Evolutionary conservation across 495 filamentous ascomycete genomes (phyloP).

Genomic region (Lophium mytilinum): DNA sequence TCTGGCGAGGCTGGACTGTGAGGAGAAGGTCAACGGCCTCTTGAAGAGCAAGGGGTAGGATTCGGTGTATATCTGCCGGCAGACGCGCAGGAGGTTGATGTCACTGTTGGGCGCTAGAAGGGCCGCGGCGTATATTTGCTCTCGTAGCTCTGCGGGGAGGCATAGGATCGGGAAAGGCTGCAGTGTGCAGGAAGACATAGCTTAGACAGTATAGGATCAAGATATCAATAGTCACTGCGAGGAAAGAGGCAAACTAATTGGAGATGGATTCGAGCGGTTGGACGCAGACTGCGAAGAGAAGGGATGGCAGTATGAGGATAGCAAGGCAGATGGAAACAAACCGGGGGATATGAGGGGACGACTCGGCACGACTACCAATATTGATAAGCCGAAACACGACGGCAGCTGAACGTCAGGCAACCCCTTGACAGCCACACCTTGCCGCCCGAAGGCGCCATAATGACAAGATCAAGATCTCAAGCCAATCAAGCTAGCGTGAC

Average conservation of each 20-base stretch:
- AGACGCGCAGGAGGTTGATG: slow-evolving; percentile 16
- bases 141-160: slow-evolving; percentile 21
- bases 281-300: not conserved
- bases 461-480: no score
- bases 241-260: not conserved
- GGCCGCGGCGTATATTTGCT: slow-evolving; percentile 16
- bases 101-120: not conserved
- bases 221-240: not conserved
- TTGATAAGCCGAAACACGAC: not conserved
- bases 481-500: no score
- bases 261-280: not conserved
- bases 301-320: not conserved
- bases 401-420: no score
- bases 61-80: slow-evolving; percentile 23
- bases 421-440: no score
- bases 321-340: not conserved
- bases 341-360: not conserved
- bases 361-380: slow-evolving; percentile 1
- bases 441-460: no score
- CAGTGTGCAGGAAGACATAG: not conserved
- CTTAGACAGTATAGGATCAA: no score
- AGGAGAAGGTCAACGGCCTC: slow-evolving; percentile 14
- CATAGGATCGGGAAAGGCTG: slow-evolving; percentile 8
- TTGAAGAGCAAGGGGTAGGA: slow-evolving; percentile 25
- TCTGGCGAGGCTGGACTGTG: slow-evolving; percentile 15